A percentile compares a stretch with the other conserved stretches of the same genome.
These are phyloP conservation scores for Thraustochytrium sp. DNA, from an alignment of 352 stramenopile genomes.

Conservation along the genomic window DNA sequence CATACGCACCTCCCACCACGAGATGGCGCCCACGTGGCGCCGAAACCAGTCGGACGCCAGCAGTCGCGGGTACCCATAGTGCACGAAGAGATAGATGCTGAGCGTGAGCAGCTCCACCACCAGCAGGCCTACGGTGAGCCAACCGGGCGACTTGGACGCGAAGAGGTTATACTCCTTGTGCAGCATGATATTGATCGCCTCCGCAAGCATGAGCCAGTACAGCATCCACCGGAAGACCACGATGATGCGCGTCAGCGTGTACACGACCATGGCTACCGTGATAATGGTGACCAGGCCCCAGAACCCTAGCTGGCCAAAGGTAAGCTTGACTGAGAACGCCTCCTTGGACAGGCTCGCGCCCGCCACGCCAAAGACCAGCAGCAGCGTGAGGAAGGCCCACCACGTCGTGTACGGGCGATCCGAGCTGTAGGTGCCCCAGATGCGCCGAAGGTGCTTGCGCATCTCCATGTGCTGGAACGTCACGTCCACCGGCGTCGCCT, in stretches of 20 bases:
- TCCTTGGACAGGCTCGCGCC: constrained; percentile 5
- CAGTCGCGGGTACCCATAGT: constrained; percentile 63
- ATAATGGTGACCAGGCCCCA: constrained; percentile 59
- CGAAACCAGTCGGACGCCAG: constrained; percentile 56
- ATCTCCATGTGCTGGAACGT: constrained; percentile 55
- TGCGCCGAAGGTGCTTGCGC: constrained; percentile 49
- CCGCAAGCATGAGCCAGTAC: constrained; percentile 68
- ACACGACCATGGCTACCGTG: constrained; percentile 53
- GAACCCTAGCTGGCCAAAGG: constrained; percentile 50
- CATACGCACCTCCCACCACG: constrained; percentile 57
- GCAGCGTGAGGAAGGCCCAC: constrained; percentile 49
- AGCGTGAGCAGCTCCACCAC: constrained; percentile 57
- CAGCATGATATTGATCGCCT: constrained; percentile 59
- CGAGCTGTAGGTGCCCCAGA: constrained; percentile 48
- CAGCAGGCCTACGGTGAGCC: constrained; percentile 51
- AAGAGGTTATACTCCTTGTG: constrained; percentile 54
- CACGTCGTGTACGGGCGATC: constrained; percentile 43
- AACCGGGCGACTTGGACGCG: constrained; percentile 45
- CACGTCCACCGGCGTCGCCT: constrained; percentile 6
- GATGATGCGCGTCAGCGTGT: constrained; percentile 54
- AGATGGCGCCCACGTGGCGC: constrained; percentile 48
- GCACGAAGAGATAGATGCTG: constrained; percentile 59
- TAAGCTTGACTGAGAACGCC: constrained; percentile 19
- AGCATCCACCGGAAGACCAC: constrained; percentile 72
- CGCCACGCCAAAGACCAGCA: constrained; percentile 42